phyloP scores from a whole-genome alignment of 306 rosid genomes.

The Betula pendula region DNA sequence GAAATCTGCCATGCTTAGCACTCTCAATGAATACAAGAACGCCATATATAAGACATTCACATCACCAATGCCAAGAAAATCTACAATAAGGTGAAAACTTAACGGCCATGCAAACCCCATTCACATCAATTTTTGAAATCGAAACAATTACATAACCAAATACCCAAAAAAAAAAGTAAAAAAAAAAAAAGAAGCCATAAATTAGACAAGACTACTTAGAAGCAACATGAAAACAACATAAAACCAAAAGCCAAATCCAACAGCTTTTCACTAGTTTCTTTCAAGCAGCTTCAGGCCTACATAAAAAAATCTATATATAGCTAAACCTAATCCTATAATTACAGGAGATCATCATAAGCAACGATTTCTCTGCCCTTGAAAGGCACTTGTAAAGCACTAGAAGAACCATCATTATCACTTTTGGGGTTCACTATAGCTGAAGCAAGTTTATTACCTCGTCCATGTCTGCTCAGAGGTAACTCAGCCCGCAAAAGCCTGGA shows the following conservation, averaged over 20 bases:
- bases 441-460: conserved; percentile 78
- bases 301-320: neutral
- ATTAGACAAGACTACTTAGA: neutral
- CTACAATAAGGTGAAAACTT: neutral
- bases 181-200: neutral
- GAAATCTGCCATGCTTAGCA: neutral
- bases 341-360: conserved; percentile 85
- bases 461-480: conserved; percentile 77
- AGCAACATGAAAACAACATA: neutral
- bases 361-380: conserved; percentile 71
- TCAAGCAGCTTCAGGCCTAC: conserved; percentile 14
- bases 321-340: conserved; percentile 24
- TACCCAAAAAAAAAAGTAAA: neutral
- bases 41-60: too few species aligned
- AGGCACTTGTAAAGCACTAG: conserved; percentile 49
- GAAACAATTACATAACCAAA: neutral
- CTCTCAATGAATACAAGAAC: neutral
- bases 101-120: neutral
- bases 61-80: neutral
- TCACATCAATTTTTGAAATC: neutral
- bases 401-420: conserved; percentile 32
- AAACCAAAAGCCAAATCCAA: conserved; percentile 12
- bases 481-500: conserved; percentile 86
- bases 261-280: conserved; percentile 28
- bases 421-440: conserved; percentile 63